Evolutionary conservation across 2,329 filamentous ascomycete species (phyloP), one percentile per base, ranked within the genome.

Genomic region (Helminthosporium solani): DNA sequence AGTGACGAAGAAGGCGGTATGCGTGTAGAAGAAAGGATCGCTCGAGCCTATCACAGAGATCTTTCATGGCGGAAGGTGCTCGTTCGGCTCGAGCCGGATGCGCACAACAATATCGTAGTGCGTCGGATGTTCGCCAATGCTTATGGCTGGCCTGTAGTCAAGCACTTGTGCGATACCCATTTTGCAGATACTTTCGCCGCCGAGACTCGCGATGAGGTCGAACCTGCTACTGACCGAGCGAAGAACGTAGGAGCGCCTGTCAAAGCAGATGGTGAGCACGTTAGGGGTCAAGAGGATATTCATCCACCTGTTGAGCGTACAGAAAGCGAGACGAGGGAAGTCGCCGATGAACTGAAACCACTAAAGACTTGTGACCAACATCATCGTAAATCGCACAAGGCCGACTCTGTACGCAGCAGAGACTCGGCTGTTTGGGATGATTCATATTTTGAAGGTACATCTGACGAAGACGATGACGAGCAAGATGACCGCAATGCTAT

Each of bases 51-150:
- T 72, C 94, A 99, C 68, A 84, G 85, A 11, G 90, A 90, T 53
- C 73, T 99, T 16, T 88, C 89, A 1, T 99, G 94, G 94, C 87
- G 94, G 36, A 99, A 99, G 67, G 94, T 99, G 1, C 81, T 99
- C 3, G 94, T 99, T 12, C 87, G 94, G 43, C 78, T 99, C 2
- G 92, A 99, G 66, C 94, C 94, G 0, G 94, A 99, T 70, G 94
- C 94, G 0, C 94, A 99, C 74, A 99, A 99, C 72, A 99, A 99
- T 70, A 95, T 99, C 56, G 87, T 97, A 49, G 94, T 99, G 19
- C 86, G 94, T 14, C 86, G 94, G 45, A 95, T 90, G 85, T 99
- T 99, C 68, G 86, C 90, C 46, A 99, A 99, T 63, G 94, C 94
- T 0, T 95, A 95, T 60, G 94, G 94, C 2, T 99, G 94, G 94